Conservation (phyloP, 805 yeast species). For the Metschnikowia aberdeeniae region DNA sequence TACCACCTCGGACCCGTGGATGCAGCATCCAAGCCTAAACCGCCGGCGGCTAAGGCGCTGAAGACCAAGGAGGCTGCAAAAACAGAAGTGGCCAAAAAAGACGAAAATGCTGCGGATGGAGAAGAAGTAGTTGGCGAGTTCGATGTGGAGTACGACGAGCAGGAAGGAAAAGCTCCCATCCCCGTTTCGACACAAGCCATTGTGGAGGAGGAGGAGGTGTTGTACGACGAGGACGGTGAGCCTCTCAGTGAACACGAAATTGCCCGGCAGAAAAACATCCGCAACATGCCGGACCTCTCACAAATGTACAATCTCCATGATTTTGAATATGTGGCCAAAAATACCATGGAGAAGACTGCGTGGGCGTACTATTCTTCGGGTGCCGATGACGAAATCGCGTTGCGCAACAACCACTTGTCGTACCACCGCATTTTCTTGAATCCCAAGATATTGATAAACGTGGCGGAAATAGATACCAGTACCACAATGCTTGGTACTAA, state of each 20-base stretch:
- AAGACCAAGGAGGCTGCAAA: background rate
- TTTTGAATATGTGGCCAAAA: conserved; percentile 81
- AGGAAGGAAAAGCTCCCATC: conserved; percentile 28
- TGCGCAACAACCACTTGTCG: conserved; percentile 41
- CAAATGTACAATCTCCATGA: conserved; percentile 76
- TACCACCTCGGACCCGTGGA: conserved; percentile 37
- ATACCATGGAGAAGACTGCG: conserved; percentile 69
- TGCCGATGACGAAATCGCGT: conserved; percentile 46
- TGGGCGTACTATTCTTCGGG: conserved; percentile 74
- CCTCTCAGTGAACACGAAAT: conserved; percentile 14
- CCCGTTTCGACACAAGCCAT: background rate
- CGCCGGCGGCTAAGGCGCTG: background rate
- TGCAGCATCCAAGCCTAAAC: conserved; percentile 9
- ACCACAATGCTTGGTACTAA: conserved; percentile 28
- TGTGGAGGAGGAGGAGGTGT: conserved; percentile 12
- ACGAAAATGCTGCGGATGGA: background rate
- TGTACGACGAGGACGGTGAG: conserved; percentile 22
- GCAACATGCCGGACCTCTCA: conserved; percentile 61
- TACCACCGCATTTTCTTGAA: conserved; percentile 41
- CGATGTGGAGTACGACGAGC: conserved; percentile 31
- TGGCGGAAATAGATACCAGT: conserved; percentile 24
- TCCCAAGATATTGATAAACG: conserved; percentile 41
- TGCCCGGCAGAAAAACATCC: conserved; percentile 10
- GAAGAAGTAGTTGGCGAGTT: conserved; percentile 14
- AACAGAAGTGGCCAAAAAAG: background rate